Evolutionary conservation across 2,329 filamentous ascomycete genomes (phyloP).

Genomic region (Blastomyces silverae): DNA sequence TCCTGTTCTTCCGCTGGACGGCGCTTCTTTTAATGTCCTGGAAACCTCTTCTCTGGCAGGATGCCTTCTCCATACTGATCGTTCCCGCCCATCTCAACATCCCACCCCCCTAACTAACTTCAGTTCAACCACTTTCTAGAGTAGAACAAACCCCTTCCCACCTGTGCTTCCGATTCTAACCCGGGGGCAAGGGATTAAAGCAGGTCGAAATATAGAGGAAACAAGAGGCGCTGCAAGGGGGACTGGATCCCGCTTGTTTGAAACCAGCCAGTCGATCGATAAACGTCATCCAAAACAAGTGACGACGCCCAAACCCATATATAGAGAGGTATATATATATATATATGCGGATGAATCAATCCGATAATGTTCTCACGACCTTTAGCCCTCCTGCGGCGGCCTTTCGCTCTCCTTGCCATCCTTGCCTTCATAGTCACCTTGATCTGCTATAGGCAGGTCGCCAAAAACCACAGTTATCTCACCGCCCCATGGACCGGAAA

Average conservation of each 20-base stretch:
- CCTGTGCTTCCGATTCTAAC: not conserved
- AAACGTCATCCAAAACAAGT: not conserved
- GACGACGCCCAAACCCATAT: not conserved
- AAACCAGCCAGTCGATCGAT: not conserved
- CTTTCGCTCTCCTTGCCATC: not conserved
- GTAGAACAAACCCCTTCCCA: not conserved
- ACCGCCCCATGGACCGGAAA: not conserved
- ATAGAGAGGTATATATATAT: not conserved
- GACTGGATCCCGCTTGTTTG: not conserved
- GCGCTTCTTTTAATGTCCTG: not conserved
- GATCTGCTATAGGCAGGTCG: not conserved
- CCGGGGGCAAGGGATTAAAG: not conserved
- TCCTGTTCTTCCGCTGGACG: not conserved
- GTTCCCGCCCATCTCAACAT: not conserved
- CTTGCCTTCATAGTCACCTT: not conserved
- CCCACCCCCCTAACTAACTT: not conserved
- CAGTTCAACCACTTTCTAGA: not conserved
- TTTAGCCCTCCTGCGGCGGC: not conserved
- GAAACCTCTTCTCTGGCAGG: not conserved
- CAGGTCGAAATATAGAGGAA: not conserved
- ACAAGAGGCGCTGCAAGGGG: not conserved
- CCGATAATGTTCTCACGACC: not conserved
- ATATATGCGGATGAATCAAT: not conserved
- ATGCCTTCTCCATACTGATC: not conserved
- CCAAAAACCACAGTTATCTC: not conserved